phyloP scores from a whole-genome alignment of 352 stramenopile species.

The Phytophthora boehmeriae region DNA sequence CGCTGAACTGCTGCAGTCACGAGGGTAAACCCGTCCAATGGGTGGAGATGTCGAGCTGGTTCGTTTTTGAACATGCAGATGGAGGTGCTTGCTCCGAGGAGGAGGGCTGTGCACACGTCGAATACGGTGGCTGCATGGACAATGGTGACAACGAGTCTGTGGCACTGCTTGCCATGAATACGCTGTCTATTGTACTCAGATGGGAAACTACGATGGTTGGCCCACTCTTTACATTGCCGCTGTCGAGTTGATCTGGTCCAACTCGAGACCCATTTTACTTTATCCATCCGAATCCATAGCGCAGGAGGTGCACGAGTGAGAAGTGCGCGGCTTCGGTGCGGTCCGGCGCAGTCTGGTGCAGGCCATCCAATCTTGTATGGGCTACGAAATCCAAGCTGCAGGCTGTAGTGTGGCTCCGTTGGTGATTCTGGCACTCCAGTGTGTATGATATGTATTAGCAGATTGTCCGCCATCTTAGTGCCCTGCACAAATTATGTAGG shows the following conservation, averaged over 20 bases:
- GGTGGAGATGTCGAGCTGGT: constrained; percentile 75
- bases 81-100: constrained; percentile 31
- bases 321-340: not conserved
- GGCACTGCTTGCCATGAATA: constrained; percentile 62
- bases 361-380: not conserved
- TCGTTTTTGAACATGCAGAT: constrained; percentile 58
- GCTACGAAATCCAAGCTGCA: not conserved
- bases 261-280: constrained; percentile 22
- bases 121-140: constrained; percentile 74
- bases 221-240: constrained; percentile 57
- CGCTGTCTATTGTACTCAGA: constrained; percentile 64
- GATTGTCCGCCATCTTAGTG: not conserved
- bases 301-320: constrained; percentile 2
- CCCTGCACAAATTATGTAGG: not conserved
- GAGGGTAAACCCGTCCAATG: constrained; percentile 62
- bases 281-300: constrained; percentile 9
- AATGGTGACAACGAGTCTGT: constrained; percentile 58
- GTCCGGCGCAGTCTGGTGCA: not conserved
- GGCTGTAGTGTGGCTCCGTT: not conserved
- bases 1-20: constrained; percentile 27
- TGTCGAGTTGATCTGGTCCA: constrained; percentile 32
- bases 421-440: not conserved
- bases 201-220: constrained; percentile 71
- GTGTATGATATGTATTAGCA: constrained; percentile 36
- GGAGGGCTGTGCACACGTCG: constrained; percentile 53